These are phyloP conservation scores for Forsythia viridissima DNA, from an alignment of 257 asterid species.

Conservation along the genomic window DNA sequence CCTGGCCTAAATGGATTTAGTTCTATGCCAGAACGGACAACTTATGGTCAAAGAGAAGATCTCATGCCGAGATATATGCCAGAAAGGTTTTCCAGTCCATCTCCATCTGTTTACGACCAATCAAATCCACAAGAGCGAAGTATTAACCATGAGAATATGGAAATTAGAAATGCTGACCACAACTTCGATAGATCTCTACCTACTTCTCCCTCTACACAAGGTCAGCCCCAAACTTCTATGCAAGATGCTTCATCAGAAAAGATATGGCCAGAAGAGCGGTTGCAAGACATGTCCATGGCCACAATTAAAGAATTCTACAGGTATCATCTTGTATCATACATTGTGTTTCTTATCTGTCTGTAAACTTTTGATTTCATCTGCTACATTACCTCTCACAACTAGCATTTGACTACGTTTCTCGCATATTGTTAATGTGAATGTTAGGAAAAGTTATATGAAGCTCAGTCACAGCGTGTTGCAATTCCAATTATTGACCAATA, in stretches of 20 bases:
- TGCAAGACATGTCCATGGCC: conserved; percentile 66
- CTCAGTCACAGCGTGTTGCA: neutral
- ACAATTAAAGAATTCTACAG: conserved; percentile 86
- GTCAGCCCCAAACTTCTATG: conserved; percentile 32
- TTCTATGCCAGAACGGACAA: conserved; percentile 8
- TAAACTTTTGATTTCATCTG: neutral
- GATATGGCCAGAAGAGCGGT: conserved; percentile 54
- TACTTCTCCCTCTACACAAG: conserved; percentile 46
- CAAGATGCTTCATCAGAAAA: conserved; percentile 52
- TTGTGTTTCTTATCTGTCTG: neutral
- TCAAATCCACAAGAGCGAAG: conserved; percentile 17
- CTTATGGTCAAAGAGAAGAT: conserved; percentile 16
- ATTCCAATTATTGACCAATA: neutral
- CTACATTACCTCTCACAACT: neutral
- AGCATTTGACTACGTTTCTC: neutral
- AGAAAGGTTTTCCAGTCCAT: conserved; percentile 1
- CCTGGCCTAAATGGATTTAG: conserved; percentile 16
- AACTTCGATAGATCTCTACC: conserved; percentile 29
- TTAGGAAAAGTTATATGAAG: neutral
- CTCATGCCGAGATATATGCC: conserved; percentile 11
- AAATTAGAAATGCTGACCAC: conserved; percentile 17
- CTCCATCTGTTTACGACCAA: conserved; percentile 10
- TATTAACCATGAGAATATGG: conserved; percentile 29
- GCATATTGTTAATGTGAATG: neutral
- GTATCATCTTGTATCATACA: conserved; percentile 34